Evolutionary conservation across 2,329 filamentous ascomycete genomes (phyloP), one percentile per base, ranked within the genome.

Genomic region (Aspergillus jensenii): DNA sequence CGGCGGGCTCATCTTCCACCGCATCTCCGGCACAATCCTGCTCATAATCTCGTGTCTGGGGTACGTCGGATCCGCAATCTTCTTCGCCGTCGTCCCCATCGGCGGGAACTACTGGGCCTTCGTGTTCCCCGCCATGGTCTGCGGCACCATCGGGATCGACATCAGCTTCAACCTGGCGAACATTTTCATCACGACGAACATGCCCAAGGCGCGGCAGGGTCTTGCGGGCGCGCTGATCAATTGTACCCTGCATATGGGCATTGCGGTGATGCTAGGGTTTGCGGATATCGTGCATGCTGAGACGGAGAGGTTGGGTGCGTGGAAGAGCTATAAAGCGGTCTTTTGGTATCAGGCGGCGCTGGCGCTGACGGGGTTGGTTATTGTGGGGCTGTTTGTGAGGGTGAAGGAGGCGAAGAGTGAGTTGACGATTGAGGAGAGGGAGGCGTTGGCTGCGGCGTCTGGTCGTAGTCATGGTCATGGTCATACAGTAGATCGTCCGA

Each of bases 141-240:
- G 86, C 61, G 82, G 82, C 12, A 93, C 90, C 0, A 78, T 92
- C 35, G 89, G 87, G 17, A 86, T 92, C 59, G 90, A 93, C 67
- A 85, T 92, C 55, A 86, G 85, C 6, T 92, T 88, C 75, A 91
- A 88, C 67, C 83, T 92, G 1, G 84, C 87, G 17, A 92, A 89
- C 66, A 83, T 93, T 59, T 93, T 90, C 73, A 89, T 91, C 70
- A 91, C 89, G 0, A 91, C 89, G 0, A 84, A 83, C 14, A 78
- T 92, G 61, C 88, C 89, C 0, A 79, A 79, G 4, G 80, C 83
- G 12, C 80, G 86, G 50, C 90, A 93, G 69, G 89, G 88, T 0
- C 78, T 91, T 0, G 90, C 89, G 0, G 88, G 89, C 1, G 89
- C 86, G 0, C 72, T 92, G 46, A 86, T 90, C 67, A 91, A 90